These are phyloP conservation scores for Arbutus unedo DNA, from an alignment of 148 eudicot species.

Conservation along the genomic window DNA sequence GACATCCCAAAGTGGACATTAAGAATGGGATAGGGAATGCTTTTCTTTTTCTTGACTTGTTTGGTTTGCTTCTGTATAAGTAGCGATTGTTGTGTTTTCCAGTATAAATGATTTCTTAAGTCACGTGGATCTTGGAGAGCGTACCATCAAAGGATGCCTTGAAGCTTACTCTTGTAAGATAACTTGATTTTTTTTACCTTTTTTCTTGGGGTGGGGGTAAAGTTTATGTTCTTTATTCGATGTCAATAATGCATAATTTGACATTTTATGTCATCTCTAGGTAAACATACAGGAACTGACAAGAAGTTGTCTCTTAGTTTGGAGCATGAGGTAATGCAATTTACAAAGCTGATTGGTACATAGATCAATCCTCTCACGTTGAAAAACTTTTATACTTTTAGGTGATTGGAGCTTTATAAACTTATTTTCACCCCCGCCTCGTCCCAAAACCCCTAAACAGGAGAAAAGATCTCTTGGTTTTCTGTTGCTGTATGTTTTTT, in stretches of 20 bases:
- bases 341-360: neutral
- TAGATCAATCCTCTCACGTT: neutral
- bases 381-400: neutral
- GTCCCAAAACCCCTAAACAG: neutral
- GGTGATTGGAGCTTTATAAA: neutral
- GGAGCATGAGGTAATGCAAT: conserved; percentile 67
- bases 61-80: conserved; percentile 3
- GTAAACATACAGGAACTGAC: conserved; percentile 90
- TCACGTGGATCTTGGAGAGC: conserved; percentile 83
- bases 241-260: neutral
- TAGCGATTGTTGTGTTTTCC: conserved; percentile 12
- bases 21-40: neutral
- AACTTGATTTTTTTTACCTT: neutral
- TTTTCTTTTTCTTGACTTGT: neutral
- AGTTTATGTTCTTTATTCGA: neutral
- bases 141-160: conserved; percentile 80
- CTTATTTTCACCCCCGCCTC: neutral
- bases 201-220: neutral
- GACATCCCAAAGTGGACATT: neutral
- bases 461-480: neutral
- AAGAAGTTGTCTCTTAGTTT: conserved; percentile 85
- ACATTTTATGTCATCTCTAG: conserved; percentile 32
- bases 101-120: conserved; percentile 79
- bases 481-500: neutral
- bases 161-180: conserved; percentile 97